Percentiles rank a stretch among this genome's conserved stretches.
Evolutionary conservation across 192 early-diverging fungal species (phyloP).

Genomic region (Tieghemiomyces parasiticus): DNA sequence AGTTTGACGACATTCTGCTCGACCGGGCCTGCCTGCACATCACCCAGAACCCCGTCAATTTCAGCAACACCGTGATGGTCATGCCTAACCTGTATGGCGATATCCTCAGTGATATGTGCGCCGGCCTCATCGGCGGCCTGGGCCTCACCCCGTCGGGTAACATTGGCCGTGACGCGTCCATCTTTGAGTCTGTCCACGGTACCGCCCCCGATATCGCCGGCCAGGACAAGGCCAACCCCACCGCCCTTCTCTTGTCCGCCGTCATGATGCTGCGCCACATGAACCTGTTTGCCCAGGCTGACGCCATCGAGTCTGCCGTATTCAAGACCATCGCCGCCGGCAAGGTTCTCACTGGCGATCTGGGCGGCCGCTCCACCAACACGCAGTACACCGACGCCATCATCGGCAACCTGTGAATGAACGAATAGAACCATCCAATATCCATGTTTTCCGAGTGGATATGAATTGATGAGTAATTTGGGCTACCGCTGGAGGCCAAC

Average conservation of each 20-base stretch:
- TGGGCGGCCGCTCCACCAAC: constrained; percentile 75
- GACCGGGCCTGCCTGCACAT: constrained; percentile 94
- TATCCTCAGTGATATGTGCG: constrained; percentile 94
- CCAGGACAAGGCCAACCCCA: constrained; percentile 90
- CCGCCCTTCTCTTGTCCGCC: constrained; percentile 82
- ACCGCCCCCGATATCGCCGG: constrained; percentile 98
- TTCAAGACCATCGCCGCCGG: constrained; percentile 90
- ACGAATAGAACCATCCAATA: no score
- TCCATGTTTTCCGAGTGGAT: no score
- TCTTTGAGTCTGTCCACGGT: constrained; percentile 92
- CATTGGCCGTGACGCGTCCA: constrained; percentile 94
- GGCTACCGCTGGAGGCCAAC: no score
- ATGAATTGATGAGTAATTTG: no score
- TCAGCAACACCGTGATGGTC: constrained; percentile 90
- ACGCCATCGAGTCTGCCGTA: constrained; percentile 80
- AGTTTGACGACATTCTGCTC: constrained; percentile 81
- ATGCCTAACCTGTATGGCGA: constrained; percentile 99
- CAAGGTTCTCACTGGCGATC: constrained; percentile 74
- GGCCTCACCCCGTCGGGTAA: constrained; percentile 97
- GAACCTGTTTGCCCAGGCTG: constrained; percentile 64
- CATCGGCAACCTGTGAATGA: constrained; percentile 39
- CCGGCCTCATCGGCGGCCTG: constrained; percentile 95
- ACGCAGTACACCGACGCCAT: constrained; percentile 74
- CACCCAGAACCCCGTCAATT: constrained; percentile 84
- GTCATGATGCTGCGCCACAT: constrained; percentile 99